phyloP scores from a whole-genome alignment of 2,329 filamentous ascomycete species.

The Alternaria arborescens region DNA sequence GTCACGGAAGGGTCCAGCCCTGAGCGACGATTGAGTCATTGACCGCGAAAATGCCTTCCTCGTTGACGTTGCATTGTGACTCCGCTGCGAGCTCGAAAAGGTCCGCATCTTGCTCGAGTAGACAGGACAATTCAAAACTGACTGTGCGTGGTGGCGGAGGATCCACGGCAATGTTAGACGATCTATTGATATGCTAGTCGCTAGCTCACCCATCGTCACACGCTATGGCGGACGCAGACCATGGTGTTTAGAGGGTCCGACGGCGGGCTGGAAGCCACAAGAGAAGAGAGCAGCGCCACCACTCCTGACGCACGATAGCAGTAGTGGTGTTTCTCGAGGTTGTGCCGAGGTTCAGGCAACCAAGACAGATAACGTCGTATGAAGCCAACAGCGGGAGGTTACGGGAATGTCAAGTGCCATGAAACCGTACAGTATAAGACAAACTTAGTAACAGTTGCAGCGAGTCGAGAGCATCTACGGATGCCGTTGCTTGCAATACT shows the following conservation, averaged over 20 bases:
- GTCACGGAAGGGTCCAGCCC: conserved; percentile 3
- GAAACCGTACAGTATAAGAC: background rate
- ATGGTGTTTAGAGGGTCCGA: conserved; percentile 26
- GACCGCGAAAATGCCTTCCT: conserved; percentile 7
- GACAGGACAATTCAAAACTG: conserved; percentile 14
- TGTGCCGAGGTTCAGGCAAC: conserved; percentile 5
- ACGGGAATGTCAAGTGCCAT: conserved; percentile 13
- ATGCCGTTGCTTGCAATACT: background rate
- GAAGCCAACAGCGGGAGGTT: conserved; percentile 3
- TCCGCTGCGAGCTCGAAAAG: background rate
- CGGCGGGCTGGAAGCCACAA: conserved; percentile 20
- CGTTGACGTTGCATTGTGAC: conserved; percentile 2
- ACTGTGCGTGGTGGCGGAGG: conserved; percentile 20
- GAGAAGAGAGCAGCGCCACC: conserved; percentile 16
- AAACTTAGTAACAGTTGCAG: background rate
- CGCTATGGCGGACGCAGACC: conserved; percentile 14
- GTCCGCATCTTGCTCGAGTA: conserved; percentile 10
- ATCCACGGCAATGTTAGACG: conserved; percentile 28
- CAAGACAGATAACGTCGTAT: conserved; percentile 11
- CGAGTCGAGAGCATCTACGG: background rate
- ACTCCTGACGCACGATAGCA: conserved; percentile 21
- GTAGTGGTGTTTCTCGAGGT: conserved; percentile 2
- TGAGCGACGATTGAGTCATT: conserved; percentile 10
- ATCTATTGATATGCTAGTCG: conserved; percentile 26
- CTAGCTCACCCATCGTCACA: conserved; percentile 21